These are phyloP conservation scores for Themeda triandra DNA, from an alignment of 176 grass and related monocot species.

Conservation along the genomic window DNA sequence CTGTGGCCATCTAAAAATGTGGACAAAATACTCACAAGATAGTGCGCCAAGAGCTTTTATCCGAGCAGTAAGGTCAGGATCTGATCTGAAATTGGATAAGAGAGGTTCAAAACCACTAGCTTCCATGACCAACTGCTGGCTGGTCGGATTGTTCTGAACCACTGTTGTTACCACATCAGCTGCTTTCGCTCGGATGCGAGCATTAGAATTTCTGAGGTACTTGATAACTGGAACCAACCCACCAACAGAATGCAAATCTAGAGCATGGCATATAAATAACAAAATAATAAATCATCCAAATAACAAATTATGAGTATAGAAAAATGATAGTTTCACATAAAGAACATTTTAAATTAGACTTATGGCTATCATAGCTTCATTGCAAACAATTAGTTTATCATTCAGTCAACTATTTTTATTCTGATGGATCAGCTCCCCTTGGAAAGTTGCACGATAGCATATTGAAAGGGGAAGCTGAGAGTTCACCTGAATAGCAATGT, in stretches of 20 bases:
- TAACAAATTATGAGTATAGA: neutral
- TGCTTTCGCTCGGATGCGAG: conserved; percentile 81
- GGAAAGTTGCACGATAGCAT: conserved; percentile 9
- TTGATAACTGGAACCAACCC: conserved; percentile 79
- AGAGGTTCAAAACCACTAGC: conserved; percentile 89
- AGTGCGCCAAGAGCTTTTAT: conserved; percentile 90
- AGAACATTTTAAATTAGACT: neutral
- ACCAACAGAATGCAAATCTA: conserved; percentile 89
- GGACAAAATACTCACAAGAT: conserved; percentile 57
- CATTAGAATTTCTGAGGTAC: conserved; percentile 75
- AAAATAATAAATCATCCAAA: neutral
- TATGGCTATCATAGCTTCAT: neutral
- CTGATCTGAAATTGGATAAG: conserved; percentile 76
- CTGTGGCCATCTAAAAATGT: neutral
- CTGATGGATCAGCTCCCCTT: conserved; percentile 48
- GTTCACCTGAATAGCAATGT: conserved; percentile 56
- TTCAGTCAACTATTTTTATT: neutral
- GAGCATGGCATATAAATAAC: neutral
- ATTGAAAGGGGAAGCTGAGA: conserved; percentile 54
- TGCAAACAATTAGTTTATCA: neutral
- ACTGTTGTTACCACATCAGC: conserved; percentile 88
- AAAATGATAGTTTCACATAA: neutral
- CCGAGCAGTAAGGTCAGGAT: conserved; percentile 80
- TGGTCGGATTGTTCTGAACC: conserved; percentile 94
- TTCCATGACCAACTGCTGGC: conserved; percentile 93